These are phyloP conservation scores for Psilocybe cubensis DNA, from an alignment of 768 basidiomycete genomes.

Conservation along the genomic window DNA sequence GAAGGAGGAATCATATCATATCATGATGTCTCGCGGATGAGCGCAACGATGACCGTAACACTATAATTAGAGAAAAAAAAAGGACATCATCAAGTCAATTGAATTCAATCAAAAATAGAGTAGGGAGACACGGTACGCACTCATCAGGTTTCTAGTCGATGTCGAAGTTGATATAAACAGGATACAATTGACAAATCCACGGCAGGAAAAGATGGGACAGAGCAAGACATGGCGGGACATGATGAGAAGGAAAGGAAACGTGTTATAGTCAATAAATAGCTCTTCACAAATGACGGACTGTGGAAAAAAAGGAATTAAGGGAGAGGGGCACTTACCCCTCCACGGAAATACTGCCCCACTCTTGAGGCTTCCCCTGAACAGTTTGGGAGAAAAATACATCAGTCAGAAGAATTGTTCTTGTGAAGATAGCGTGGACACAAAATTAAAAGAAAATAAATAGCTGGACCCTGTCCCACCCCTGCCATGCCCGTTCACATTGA, in stretches of 20 bases:
- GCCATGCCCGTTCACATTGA: no score
- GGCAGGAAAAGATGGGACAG: background rate
- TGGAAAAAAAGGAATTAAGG: no score
- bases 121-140: constrained; percentile 44
- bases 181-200: no score
- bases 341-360: constrained; percentile 65
- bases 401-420: no score
- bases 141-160: constrained; percentile 88
- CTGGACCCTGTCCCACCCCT: no score
- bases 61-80: constrained; percentile 42
- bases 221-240: background rate
- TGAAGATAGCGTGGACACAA: no score
- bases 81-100: background rate
- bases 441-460: background rate
- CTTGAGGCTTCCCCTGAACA: constrained; percentile 67
- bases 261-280: background rate
- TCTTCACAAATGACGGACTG: background rate
- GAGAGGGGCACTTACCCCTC: constrained; percentile 58
- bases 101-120: background rate
- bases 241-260: constrained; percentile 2
- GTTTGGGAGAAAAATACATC: constrained; percentile 7
- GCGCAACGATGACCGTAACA: constrained; percentile 70
- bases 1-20: background rate
- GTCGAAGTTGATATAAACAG: no score
- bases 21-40: constrained; percentile 66